Percentiles rank a stretch among this genome's conserved stretches.
Conservation (phyloP, 768 basidiomycete genomes). For the Tulasnella sp. region DNA sequence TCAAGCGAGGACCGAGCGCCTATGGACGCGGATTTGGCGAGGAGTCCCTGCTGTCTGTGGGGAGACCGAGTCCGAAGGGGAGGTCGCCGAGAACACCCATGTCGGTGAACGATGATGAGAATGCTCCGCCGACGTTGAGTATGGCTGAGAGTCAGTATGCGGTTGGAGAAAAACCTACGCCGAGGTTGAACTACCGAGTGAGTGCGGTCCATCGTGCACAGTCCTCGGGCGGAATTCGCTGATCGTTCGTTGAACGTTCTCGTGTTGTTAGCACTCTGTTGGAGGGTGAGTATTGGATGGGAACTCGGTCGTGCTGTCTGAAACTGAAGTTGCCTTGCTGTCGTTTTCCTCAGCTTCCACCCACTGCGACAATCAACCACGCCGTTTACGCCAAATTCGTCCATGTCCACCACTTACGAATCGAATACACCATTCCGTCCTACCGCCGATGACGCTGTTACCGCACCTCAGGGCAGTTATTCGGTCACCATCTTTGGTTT, state of each 20-base stretch:
- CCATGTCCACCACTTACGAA: constrained; percentile 23
- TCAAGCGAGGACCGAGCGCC: background rate
- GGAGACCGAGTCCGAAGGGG: constrained; percentile 14
- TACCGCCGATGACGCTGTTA: background rate
- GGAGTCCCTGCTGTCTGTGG: constrained; percentile 14
- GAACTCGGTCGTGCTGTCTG: background rate
- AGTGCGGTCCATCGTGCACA: background rate
- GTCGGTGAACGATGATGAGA: constrained; percentile 10
- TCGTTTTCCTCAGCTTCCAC: constrained; percentile 8
- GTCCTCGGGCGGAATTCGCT: background rate
- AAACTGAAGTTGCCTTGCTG: background rate
- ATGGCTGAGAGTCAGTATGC: constrained; percentile 8
- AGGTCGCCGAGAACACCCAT: constrained; percentile 5
- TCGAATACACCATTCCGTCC: background rate
- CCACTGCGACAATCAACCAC: constrained; percentile 6
- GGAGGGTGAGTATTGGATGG: background rate
- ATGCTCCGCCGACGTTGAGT: constrained; percentile 3
- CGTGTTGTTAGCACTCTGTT: background rate
- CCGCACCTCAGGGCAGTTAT: background rate
- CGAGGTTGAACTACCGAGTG: constrained; percentile 12
- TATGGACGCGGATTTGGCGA: constrained; percentile 19
- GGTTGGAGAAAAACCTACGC: background rate
- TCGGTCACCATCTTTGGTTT: constrained; percentile 13
- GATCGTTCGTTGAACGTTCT: background rate
- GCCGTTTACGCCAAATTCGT: constrained; percentile 3